Evolutionary conservation across 2,329 filamentous ascomycete species (phyloP), one percentile per base, ranked within the genome.

Genomic region (Cercospora zeae-maydis): DNA sequence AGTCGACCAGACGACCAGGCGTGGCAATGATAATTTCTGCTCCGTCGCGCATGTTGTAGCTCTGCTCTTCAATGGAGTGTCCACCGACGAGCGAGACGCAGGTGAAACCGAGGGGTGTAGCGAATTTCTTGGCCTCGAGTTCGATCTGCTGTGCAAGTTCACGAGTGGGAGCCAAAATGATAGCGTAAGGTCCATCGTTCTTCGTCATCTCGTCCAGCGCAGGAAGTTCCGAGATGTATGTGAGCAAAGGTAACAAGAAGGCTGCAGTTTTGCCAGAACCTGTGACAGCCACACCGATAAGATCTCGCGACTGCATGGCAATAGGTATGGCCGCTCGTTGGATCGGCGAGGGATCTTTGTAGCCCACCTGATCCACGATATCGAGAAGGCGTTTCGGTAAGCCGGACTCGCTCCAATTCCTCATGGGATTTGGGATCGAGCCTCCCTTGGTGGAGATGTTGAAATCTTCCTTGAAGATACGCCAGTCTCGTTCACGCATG

Each of bases 401-500:
- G 5, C 83, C 83, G 3, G 93, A 96, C 77, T 99, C 95, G 52
- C 84, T 75, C 95, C 95, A 99, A 70, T 83, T 92, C 55, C 95
- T 92, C 93, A 99, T 98, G 0, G 95, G 95, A 72, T 98, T 93
- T 0, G 95, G 95, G 61, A 98, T 92, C 27, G 84, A 84, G 47
- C 93, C 93, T 62, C 95, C 95, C 77, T 96, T 98, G 8, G 92
- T 97, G 42, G 89, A 84, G 75, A 99, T 99, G 71, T 95, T 96
- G 80, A 96, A 98, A 77, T 99, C 93, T 77, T 98, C 95, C 79
- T 98, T 99, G 86, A 99, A 97, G 71, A 99, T 98, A 74, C 95
- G 91, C 95, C 95, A 99, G 78, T 99, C 95, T 75, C 95, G 85
- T 78, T 98, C 93, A 66, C 92, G 90, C 95, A 99, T 99, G 72